Evolutionary conservation across 2,329 filamentous ascomycete species (phyloP), one percentile per base, ranked within the genome.

Genomic region (Botryotinia convoluta): DNA sequence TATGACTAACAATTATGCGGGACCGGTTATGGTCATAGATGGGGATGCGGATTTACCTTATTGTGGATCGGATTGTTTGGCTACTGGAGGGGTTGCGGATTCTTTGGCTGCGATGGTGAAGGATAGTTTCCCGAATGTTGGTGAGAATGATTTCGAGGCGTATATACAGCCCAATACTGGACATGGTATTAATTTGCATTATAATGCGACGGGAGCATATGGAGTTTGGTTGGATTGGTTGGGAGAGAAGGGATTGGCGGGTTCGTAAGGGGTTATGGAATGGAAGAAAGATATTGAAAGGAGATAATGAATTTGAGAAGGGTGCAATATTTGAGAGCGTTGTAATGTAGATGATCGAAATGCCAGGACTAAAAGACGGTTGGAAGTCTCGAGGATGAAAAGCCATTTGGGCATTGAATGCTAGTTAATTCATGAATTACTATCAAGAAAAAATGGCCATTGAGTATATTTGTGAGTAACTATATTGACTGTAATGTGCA

Each of bases 41-140:
- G 89, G 89, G 73, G 75, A 81, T 72, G 22, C 80, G 20, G 86
- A 90, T 67, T 73, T 86, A 18, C 85, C 87, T 9, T 91, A 89
- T 80, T 92, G 90, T 74, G 90, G 89, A 5, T 87, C 88, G 39
- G 86, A 91, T 80, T 91, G 89, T 81, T 78, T 83, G 4, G 82
- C 81, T 32, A 87, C 85, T 0, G 82, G 81, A 22, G 76, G 80
- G 59, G 74, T 57, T n/a, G 72, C 74, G 4, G 32, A 73, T 2
- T 74, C 68, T 7, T 71, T 77, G 54, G 79, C 83, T 1, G 77
- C 81, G 10, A 76, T 81, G 71, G 76, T 80, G 1, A 84, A 82
- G 42, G 74, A 39, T 42, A 74, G 69, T 59, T 79, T 78, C 63
- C 77, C 76, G 0, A 74, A 74, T 22, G 85, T 54, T 54, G 14